phyloP scores from a whole-genome alignment of 2,329 filamentous ascomycete genomes.

The Mycocentrospora acerina region DNA sequence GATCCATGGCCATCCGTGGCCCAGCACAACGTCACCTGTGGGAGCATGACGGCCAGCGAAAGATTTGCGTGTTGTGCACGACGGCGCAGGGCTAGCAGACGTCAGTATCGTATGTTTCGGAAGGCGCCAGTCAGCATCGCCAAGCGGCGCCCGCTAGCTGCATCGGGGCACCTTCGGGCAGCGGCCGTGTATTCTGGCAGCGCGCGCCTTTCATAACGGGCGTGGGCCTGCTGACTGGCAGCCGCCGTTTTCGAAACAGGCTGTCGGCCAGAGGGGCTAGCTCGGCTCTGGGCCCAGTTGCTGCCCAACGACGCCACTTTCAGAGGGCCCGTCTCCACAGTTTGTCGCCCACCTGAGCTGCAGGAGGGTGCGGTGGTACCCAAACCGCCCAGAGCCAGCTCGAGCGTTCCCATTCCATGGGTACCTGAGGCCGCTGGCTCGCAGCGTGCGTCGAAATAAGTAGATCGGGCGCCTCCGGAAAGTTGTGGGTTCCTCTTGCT shows the following conservation, averaged over 20 bases:
- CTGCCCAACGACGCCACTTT: slow-evolving; percentile 31
- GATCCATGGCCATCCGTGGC: too few relatives aligned
- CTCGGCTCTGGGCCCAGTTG: slow-evolving; percentile 22
- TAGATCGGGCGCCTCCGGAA: slow-evolving; percentile 28
- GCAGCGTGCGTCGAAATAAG: slow-evolving; percentile 22
- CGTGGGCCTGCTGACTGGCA: slow-evolving; percentile 1
- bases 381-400: slow-evolving; percentile 25
- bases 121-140: too few relatives aligned
- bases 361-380: slow-evolving; percentile 27
- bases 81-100: too few relatives aligned
- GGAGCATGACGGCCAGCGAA: not conserved
- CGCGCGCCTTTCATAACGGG: not conserved
- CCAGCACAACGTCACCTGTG: too few relatives aligned
- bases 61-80: not conserved
- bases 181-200: not conserved
- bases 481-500: slow-evolving; percentile 12
- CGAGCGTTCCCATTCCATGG: slow-evolving; percentile 24
- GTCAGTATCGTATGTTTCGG: not conserved
- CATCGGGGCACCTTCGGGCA: too few relatives aligned
- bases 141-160: too few relatives aligned
- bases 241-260: slow-evolving; percentile 5
- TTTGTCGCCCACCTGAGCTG: slow-evolving; percentile 23
- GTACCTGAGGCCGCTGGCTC: slow-evolving; percentile 23
- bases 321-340: slow-evolving; percentile 23
- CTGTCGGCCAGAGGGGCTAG: slow-evolving; percentile 9